Conservation (phyloP, 2,329 filamentous ascomycete species). For the Botrytis galanthina region DNA sequence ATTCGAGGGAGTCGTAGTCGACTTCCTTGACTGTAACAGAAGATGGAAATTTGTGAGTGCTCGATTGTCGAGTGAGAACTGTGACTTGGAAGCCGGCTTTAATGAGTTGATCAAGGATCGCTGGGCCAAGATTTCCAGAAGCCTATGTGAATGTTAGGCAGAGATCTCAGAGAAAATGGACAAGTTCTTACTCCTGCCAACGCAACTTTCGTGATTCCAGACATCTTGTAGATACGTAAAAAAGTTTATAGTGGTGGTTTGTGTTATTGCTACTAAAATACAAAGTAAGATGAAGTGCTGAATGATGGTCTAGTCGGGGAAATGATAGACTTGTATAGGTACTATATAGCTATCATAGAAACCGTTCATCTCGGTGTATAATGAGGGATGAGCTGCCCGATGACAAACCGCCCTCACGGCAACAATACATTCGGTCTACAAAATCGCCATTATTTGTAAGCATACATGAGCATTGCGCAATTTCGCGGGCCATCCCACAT, state of each 20-base stretch:
- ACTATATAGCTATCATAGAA: not conserved
- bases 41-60: slow-evolving; percentile 30
- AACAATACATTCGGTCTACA: not conserved
- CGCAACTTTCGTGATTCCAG: slow-evolving; percentile 30
- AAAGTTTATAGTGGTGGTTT: not conserved
- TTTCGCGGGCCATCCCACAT: not conserved
- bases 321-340: not conserved
- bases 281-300: not conserved
- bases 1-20: slow-evolving; percentile 21
- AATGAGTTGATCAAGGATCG: slow-evolving; percentile 31
- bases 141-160: slow-evolving; percentile 24
- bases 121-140: slow-evolving; percentile 29
- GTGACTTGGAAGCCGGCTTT: slow-evolving; percentile 41
- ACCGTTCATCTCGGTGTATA: not conserved
- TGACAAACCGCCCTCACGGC: not conserved
- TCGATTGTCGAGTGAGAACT: slow-evolving; percentile 38
- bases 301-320: not conserved
- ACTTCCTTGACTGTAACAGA: slow-evolving; percentile 26
- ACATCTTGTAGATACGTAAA: slow-evolving; percentile 23
- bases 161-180: not conserved
- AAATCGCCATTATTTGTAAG: not conserved
- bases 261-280: not conserved
- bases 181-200: slow-evolving; percentile 28
- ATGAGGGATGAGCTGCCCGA: not conserved
- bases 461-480: not conserved